Base-by-base conservation (phyloP, 2,329 filamentous ascomycete genomes). In the Exutisphaerella laricina region DNA sequence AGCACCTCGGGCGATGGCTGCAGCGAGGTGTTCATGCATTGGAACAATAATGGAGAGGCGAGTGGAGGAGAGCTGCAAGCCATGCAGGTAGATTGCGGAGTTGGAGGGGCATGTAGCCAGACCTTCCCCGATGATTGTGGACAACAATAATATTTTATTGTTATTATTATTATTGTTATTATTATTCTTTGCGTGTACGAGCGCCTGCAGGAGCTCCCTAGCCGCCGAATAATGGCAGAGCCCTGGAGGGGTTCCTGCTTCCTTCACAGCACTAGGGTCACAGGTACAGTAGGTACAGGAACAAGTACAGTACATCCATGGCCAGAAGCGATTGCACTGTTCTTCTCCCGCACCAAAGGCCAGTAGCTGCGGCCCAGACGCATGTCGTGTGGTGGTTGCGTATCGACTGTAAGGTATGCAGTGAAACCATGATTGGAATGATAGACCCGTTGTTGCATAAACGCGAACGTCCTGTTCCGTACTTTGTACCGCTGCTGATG, bases 201-300 rank as follows among this genome's bases (percentile, higher is more conserved):
- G 41, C 41, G 32, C 10, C 41, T 43, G 41, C 33, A 43, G 41
- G 41, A 37, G 13, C 31, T 38, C 21, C 22, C 33, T 43, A 43
- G 41, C 41, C 33, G 26, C 37, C 13, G 36, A 39, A n/a, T n/a
- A n/a, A n/a, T n/a, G n/a, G n/a, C n/a, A n/a, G 22, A 20, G 14
- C 5, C 36, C 28, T 23, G 14, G n/a, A n/a, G 23, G 17, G 37
- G 31, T 42, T 42, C 23, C 39, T 42, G 39, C 39, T 42, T 42
- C 23, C 17, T 28, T 30, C 14, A 31, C 39, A 21, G 22, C 22
- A 16, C 29, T 41, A 41, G n/a, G n/a, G n/a, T n/a, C n/a, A n/a
- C n/a, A n/a, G n/a, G n/a, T n/a, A n/a, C n/a, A n/a, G 23, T 26
- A 6, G 23, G 12, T 6, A 26, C 23, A 7, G 35, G 29, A 35